Evolutionary conservation across 805 yeast species (phyloP).

Genomic region (Lachancea lanzarotensis): DNA sequence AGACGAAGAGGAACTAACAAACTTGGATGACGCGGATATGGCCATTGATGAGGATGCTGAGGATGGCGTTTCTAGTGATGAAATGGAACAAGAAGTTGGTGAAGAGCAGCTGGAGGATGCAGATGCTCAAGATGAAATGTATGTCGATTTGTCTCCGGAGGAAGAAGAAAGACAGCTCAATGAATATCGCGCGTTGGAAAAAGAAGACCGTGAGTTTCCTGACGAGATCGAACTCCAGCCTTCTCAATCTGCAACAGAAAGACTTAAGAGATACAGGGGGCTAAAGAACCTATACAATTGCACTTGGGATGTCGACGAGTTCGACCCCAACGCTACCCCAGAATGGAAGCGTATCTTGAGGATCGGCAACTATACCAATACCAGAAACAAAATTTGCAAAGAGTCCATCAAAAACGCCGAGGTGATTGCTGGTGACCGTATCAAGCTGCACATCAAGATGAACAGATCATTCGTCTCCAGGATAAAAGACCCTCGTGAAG

Average conservation of each 20-base stretch:
- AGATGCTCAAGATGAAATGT: conserved; percentile 41
- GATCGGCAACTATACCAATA: conserved; percentile 68
- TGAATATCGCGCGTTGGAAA: conserved; percentile 59
- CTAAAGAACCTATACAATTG: conserved; percentile 73
- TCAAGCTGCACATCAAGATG: conserved; percentile 52
- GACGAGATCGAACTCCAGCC: conserved; percentile 90
- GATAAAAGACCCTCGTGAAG: conserved; percentile 36
- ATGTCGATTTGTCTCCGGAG: conserved; percentile 68
- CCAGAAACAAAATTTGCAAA: conserved; percentile 62
- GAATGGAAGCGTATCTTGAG: conserved; percentile 73
- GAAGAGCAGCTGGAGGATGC: conserved; percentile 20
- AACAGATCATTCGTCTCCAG: conserved; percentile 43
- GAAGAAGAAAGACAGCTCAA: conserved; percentile 76
- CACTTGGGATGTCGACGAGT: conserved; percentile 83
- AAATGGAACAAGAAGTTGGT: conserved; percentile 11
- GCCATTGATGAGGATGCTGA: conserved; percentile 23
- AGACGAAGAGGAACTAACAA: conserved; percentile 23
- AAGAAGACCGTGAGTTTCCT: conserved; percentile 88
- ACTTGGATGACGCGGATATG: conserved; percentile 33
- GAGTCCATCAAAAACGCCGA: conserved; percentile 43
- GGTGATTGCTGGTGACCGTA: conserved; percentile 57
- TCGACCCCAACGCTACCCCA: conserved; percentile 66
- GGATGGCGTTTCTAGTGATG: conserved; percentile 27
- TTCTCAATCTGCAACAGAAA: conserved; percentile 62
- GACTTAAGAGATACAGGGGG: conserved; percentile 77